Evolutionary conservation across 2,329 filamentous ascomycete species (phyloP).

Genomic region (Lasiodiplodia sp.): DNA sequence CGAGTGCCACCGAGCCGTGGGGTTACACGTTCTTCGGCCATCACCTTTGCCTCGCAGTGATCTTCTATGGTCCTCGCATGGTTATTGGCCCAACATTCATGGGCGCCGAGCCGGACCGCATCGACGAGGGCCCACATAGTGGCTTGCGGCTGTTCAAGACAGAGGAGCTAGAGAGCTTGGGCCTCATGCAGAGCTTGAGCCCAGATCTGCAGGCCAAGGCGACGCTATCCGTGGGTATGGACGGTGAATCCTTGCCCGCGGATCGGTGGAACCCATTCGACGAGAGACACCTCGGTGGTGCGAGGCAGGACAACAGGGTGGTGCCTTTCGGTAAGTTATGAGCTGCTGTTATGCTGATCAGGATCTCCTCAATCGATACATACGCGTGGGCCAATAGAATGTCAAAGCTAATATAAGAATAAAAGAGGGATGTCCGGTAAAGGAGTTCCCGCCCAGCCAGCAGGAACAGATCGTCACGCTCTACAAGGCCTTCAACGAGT

Average conservation of each 20-base stretch:
- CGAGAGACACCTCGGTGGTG: conserved; percentile 78
- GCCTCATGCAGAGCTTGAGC: conserved; percentile 71
- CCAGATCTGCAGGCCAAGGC: conserved; percentile 57
- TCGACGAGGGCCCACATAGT: conserved; percentile 68
- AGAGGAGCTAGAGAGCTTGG: conserved; percentile 70
- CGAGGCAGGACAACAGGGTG: conserved; percentile 78
- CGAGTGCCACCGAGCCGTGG: conserved; percentile 61
- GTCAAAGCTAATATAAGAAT: background rate
- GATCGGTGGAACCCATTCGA: conserved; percentile 83
- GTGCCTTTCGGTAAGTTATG: conserved; percentile 64
- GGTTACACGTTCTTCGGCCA: conserved; percentile 80
- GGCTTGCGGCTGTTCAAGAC: conserved; percentile 71
- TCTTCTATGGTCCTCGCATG: conserved; percentile 71
- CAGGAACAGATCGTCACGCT: conserved; percentile 65
- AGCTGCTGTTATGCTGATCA: background rate
- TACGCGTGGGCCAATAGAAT: background rate
- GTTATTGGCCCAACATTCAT: conserved; percentile 79
- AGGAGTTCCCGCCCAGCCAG: conserved; percentile 55
- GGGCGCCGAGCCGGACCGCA: conserved; percentile 79
- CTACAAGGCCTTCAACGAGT: conserved; percentile 70
- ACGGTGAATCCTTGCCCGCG: conserved; percentile 43
- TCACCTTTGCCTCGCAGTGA: conserved; percentile 76
- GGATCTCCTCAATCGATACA: background rate
- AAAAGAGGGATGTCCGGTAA: conserved; percentile 16
- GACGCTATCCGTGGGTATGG: conserved; percentile 55